These are phyloP conservation scores for Septoria linicola DNA, from an alignment of 2,329 filamentous ascomycete genomes.

Conservation along the genomic window DNA sequence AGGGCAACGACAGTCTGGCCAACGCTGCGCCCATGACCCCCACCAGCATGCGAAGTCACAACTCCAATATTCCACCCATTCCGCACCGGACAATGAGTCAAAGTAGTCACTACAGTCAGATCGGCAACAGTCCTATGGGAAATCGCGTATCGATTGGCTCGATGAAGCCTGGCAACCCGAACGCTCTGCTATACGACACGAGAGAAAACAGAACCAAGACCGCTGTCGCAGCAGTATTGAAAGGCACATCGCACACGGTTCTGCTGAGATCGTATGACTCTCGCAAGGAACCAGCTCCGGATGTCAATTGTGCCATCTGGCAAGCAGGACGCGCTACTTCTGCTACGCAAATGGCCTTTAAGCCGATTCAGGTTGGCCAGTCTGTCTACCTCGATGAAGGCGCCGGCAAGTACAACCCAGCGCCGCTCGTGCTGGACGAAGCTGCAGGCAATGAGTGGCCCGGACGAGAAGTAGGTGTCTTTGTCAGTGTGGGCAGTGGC, in stretches of 20 bases:
- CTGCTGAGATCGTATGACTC: constrained; percentile 94
- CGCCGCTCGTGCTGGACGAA: constrained; percentile 82
- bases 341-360: constrained; percentile 89
- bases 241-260: constrained; percentile 68
- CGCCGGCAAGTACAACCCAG: constrained; percentile 84
- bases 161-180: constrained; percentile 72
- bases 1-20: constrained; percentile 71
- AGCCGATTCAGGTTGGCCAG: constrained; percentile 90
- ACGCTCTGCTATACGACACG: constrained; percentile 83
- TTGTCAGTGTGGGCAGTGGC: constrained; percentile 92
- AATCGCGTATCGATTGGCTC: constrained; percentile 51
- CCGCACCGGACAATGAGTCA: constrained; percentile 70
- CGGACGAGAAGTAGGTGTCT: constrained; percentile 85
- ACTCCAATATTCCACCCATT: constrained; percentile 35
- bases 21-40: constrained; percentile 52
- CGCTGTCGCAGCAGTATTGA: constrained; percentile 86
- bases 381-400: constrained; percentile 94
- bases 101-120: constrained; percentile 79
- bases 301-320: constrained; percentile 95
- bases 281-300: constrained; percentile 81
- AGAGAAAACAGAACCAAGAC: constrained; percentile 71
- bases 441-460: constrained; percentile 93
- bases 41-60: constrained; percentile 45
- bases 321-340: constrained; percentile 93
- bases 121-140: constrained; percentile 62